phyloP scores from a whole-genome alignment of 805 yeast species.

The Wickerhamiella alocasiicola region DNA sequence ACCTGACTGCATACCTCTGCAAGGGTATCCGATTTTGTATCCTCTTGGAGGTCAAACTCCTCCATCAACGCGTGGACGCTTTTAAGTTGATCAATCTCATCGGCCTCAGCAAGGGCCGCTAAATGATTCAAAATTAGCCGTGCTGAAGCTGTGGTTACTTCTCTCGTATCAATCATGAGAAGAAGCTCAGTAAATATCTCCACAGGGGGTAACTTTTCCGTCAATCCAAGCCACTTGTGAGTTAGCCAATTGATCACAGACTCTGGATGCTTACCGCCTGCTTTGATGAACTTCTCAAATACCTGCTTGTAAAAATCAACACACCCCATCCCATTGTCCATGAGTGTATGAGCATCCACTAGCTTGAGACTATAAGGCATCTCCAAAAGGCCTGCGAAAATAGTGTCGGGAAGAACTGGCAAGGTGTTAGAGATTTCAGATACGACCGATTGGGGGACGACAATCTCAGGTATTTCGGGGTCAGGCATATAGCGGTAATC shows the following conservation, averaged over 20 bases:
- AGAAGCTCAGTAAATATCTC: slow-evolving; percentile 44
- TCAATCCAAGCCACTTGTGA: slow-evolving; percentile 64
- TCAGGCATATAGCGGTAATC: slow-evolving; percentile 95
- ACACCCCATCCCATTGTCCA: slow-evolving; percentile 34
- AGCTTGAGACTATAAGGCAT: slow-evolving; percentile 46
- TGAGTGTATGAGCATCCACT: slow-evolving; percentile 63
- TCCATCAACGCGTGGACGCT: neutral
- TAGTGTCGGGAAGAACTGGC: slow-evolving; percentile 53
- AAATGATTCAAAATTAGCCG: slow-evolving; percentile 52
- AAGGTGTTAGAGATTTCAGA: slow-evolving; percentile 29
- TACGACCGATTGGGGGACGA: slow-evolving; percentile 34
- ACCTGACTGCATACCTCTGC: slow-evolving; percentile 36
- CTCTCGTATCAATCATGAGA: slow-evolving; percentile 32
- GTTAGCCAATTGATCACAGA: slow-evolving; percentile 65
- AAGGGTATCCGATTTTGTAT: slow-evolving; percentile 28
- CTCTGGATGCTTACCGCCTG: slow-evolving; percentile 26
- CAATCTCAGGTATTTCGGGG: slow-evolving; percentile 62
- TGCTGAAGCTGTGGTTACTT: slow-evolving; percentile 56
- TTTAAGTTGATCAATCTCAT: neutral
- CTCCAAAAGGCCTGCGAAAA: slow-evolving; percentile 34
- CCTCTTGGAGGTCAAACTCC: slow-evolving; percentile 7
- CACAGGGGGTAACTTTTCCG: slow-evolving; percentile 40
- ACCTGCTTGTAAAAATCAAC: slow-evolving; percentile 30
- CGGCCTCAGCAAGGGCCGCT: slow-evolving; percentile 10
- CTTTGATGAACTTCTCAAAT: slow-evolving; percentile 23